Evolutionary conservation across 1,284 basidiomycete species (phyloP).

Genomic region (Ustilago crameri): DNA sequence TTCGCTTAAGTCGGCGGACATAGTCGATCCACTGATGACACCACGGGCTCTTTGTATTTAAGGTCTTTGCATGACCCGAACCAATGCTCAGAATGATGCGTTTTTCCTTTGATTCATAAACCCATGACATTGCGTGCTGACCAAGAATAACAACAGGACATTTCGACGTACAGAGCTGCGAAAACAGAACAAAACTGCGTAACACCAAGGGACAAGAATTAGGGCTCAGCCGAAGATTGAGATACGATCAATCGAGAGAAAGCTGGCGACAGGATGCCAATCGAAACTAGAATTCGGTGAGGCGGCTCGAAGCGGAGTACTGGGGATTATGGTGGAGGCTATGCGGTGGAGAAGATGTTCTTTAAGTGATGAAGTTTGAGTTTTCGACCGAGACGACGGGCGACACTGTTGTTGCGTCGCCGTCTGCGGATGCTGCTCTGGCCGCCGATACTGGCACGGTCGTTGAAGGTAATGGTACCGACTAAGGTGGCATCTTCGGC

Average conservation of each 20-base stretch:
- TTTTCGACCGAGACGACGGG: constrained; percentile 7
- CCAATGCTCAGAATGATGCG: not conserved
- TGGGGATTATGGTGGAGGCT: not conserved
- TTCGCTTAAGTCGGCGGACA: not conserved
- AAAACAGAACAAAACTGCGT: too few species aligned
- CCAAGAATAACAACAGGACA: not conserved
- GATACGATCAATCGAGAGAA: too few species aligned
- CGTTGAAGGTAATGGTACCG: constrained; percentile 34
- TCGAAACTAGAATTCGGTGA: too few species aligned
- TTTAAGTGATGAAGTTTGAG: constrained; percentile 24
- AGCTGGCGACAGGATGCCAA: too few species aligned
- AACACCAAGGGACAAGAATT: not conserved
- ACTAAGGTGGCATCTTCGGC: constrained; percentile 61
- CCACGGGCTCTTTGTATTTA: not conserved
- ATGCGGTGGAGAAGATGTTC: constrained; percentile 22
- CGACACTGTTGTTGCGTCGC: constrained; percentile 20
- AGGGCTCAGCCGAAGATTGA: too few species aligned
- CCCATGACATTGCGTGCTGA: constrained; percentile 6
- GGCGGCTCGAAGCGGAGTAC: too few species aligned
- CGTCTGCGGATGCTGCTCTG: constrained; percentile 32
- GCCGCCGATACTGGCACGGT: constrained; percentile 23
- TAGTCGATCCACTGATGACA: not conserved
- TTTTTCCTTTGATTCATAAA: not conserved
- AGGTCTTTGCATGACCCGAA: not conserved
- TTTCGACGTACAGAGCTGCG: too few species aligned